Evolutionary conservation across 441 rosid genomes (phyloP), one percentile per base, ranked within the genome.

Genomic region (Erodium texanum): DNA sequence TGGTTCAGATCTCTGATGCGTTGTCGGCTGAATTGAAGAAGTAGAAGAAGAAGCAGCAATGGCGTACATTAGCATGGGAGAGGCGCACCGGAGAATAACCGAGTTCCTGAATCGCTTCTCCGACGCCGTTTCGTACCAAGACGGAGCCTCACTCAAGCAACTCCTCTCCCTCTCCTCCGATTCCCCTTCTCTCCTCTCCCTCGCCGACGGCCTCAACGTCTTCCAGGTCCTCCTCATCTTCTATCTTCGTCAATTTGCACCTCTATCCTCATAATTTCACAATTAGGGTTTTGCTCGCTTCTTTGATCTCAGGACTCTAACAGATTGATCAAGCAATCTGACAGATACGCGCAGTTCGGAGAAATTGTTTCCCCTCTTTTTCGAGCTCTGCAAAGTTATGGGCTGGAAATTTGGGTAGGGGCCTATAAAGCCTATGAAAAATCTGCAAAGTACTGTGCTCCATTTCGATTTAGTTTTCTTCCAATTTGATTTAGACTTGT

Each of bases 51-150:
- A n/a, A n/a, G 1, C 29, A n/a, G 41, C 73, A 74, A 92, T 90
- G 97, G 92, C 93, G 73, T 85, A 84, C 68, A 68, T 82, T 54
- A 89, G 96, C 84, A 86, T 93, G 97, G 96, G 94, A 63, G 96
- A 90, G 71, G 85, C 97, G 0, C 96, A 93, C 83, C 66, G 97
- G 58, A 73, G 98, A 73, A 87, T 90, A 79, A 86, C 85, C 12
- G 97, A 93, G 38, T 90, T 86, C 76, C 83, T 89, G 19, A 84
- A 81, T 73, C 80, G 87, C 19, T 93, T 90, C 84, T 80, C 81
- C 76, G 91, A 89, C 79, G 80, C 91, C 80, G 84, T 90, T 73
- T 77, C 73, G 7, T 67, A 74, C 32, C 97, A 90, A 74, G 93
- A 93, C 81, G 87, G 80, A 19, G 78, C 82, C 61, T 80, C 90